Evolutionary conservation across 805 yeast species (phyloP), one percentile per base, ranked within the genome.

Genomic region (Torulaspora maleeae): DNA sequence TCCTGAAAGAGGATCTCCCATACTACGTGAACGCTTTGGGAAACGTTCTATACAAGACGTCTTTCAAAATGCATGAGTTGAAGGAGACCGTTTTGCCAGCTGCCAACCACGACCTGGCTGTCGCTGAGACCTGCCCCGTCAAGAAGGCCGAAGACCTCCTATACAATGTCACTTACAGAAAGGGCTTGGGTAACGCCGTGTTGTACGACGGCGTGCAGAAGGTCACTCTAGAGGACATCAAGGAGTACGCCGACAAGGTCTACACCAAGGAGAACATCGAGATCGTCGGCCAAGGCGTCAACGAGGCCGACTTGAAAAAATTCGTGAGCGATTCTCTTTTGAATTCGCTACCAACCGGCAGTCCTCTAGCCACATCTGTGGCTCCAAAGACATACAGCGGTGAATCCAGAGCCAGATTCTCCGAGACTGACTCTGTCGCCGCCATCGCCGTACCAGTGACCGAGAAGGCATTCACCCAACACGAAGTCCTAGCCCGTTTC

Each of bases 1-100:
- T 93, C 74, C 77, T 91, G 70, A 82, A 82, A 66, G 86, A 85
- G 70, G 86, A 83, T 66, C 79, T 93, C 63, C 98, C 98, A 49
- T 93, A 82, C 77, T 93, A 79, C 69, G 95, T 91, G 52, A 84
- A 84, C 60, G 85, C 87, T 25, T 71, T 93, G 47, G 91, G 86
- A 61, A 82, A 82, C 59, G 85, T 84, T 45, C 64, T 85, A 46
- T 69, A 82, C 62, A 76, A 77, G 67, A 79, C 95, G 38, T 69
- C 82, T 30, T 90, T 75, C 80, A 84, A 83, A 71, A 81, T 83
- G 43, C 88, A 87, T 72, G 96, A 93, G 75, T 75, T 84, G 50
- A 68, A 70, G 44, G 99, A 93, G 77, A 73, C 79, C 53, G 95
- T 86, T 27, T 68, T 80, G 49, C 98, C 97, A 53, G 80, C 80